These are phyloP conservation scores for Deinandra increscens DNA, from an alignment of 129 eudicot genomes.

Conservation along the genomic window DNA sequence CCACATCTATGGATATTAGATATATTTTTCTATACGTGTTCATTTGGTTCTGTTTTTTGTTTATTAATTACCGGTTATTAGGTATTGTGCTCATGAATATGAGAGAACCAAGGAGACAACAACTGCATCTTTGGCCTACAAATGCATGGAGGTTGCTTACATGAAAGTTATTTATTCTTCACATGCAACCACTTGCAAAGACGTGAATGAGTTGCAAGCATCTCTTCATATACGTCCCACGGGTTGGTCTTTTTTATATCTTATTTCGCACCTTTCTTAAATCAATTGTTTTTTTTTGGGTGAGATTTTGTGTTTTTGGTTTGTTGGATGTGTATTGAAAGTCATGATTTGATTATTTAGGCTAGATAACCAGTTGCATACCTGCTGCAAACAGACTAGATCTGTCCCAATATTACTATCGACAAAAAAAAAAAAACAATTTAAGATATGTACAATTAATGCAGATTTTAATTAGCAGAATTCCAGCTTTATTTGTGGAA, in stretches of 20 bases:
- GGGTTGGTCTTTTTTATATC: conserved; percentile 36
- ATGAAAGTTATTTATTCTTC: conserved; percentile 79
- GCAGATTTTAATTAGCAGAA: too few relatives aligned
- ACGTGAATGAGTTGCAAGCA: conserved; percentile 68
- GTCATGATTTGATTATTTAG: background rate
- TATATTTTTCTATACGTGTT: background rate
- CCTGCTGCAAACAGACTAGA: background rate
- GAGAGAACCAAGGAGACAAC: conserved; percentile 86
- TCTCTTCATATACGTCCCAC: conserved; percentile 72
- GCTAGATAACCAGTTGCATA: background rate
- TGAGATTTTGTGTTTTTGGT: background rate
- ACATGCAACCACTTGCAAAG: conserved; percentile 60
- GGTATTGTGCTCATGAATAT: conserved; percentile 94
- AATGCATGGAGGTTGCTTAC: conserved; percentile 92
- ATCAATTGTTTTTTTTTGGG: background rate
- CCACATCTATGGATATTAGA: background rate
- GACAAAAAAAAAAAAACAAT: too few relatives aligned
- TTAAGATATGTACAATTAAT: too few relatives aligned
- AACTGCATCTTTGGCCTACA: conserved; percentile 92
- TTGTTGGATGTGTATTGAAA: background rate
- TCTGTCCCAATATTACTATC: too few relatives aligned
- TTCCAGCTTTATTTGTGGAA: too few relatives aligned
- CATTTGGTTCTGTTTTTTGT: conserved; percentile 2
- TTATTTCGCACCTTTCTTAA: background rate
- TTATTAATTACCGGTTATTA: conserved; percentile 23